phyloP scores from a whole-genome alignment of 768 basidiomycete genomes.

The Coprinopsis sp. region DNA sequence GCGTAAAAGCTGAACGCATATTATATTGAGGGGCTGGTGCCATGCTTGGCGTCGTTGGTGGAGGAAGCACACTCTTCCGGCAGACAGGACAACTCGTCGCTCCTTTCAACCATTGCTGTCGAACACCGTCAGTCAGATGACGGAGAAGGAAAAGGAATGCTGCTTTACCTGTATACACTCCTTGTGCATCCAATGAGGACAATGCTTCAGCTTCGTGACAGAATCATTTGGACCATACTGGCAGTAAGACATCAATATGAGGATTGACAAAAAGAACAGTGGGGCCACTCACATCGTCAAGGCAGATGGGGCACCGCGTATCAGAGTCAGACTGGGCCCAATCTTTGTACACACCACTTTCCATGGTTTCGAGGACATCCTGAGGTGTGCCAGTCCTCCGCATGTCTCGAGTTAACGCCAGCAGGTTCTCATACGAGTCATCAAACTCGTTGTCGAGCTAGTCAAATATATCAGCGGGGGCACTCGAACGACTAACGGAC shows the following conservation, averaged over 20 bases:
- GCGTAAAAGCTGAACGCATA: no score
- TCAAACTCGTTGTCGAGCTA: conserved; percentile 78
- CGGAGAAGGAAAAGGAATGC: neutral
- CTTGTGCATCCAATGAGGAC: conserved; percentile 79
- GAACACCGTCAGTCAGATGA: conserved; percentile 4
- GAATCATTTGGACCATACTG: conserved; percentile 64
- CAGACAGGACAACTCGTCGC: conserved; percentile 82
- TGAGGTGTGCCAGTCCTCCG: conserved; percentile 70
- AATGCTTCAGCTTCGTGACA: conserved; percentile 63
- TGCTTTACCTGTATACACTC: conserved; percentile 64
- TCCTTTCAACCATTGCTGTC: conserved; percentile 74
- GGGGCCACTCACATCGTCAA: conserved; percentile 64
- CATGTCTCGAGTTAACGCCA: conserved; percentile 54
- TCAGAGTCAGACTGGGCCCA: conserved; percentile 32
- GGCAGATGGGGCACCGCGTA: conserved; percentile 75
- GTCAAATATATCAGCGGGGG: neutral
- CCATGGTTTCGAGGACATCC: conserved; percentile 50
- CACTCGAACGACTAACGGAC: neutral
- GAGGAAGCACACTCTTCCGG: conserved; percentile 55
- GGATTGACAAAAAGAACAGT: neutral
- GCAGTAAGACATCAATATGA: conserved; percentile 9
- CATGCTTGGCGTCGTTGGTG: neutral
- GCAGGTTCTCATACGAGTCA: conserved; percentile 64
- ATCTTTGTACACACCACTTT: conserved; percentile 12
- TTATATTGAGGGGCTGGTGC: no score